Evolutionary conservation across 192 early-diverging fungal genomes (phyloP), one percentile per base, ranked within the genome.

Genomic region (Podila horticola): DNA sequence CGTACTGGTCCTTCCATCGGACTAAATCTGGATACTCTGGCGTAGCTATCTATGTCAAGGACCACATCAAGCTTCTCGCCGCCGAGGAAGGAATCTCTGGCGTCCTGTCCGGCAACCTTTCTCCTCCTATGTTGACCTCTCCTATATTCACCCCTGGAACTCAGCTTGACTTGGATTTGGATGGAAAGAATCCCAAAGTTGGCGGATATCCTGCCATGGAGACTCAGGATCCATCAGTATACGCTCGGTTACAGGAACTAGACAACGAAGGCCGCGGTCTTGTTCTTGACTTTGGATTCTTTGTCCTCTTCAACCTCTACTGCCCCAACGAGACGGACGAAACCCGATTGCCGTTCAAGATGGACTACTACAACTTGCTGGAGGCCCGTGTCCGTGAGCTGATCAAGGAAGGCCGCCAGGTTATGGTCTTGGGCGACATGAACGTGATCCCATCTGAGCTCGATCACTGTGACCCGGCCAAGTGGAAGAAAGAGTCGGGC

Each of bases 271-370:
- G 93, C 0, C 85, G 94, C 1, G 86, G 89, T 34, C 28, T 95
- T 5, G 83, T 94, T 36, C 83, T 93, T 4, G 95, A 96, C 55
- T 93, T 94, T 86, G 82, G 83, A 0, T 64, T 89, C 3, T 95
- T 96, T 86, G 88, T 95, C 19, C 76, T 96, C 7, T 87, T 94
- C 69, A 94, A 95, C 67, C 71, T 91, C n/a, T 93, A 93, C 57
- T 92, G 88, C 63, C 91, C 91, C 4, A 86, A 88, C 63, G 88
- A 88, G 33, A 82, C 84, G 12, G 74, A 74, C 13, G 83, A 83
- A 3, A 84, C 83, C 8, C 83, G 92, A 10, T 65, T 75, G 15
- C 72, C 65, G 8, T 91, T 86, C 74, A 90, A 90, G 49, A 74
- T 88, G 76, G 81, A 82, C 62, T 93, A 87, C 64, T 85, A 88